Base-by-base conservation (phyloP, 192 early-diverging fungal species). In the Linnemannia zychae region DNA sequence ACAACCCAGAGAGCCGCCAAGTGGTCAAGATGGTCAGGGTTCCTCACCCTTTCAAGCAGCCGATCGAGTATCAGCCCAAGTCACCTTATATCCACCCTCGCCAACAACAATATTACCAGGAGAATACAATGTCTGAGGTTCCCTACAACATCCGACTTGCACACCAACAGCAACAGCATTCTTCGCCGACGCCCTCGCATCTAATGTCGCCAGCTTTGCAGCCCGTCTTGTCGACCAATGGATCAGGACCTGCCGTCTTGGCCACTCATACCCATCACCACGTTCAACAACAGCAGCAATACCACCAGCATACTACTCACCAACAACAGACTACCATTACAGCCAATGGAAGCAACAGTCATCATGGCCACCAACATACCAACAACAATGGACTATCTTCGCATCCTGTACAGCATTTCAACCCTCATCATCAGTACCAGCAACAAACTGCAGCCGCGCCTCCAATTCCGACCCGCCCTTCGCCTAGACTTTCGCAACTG, bases 231-330 rank as follows among this genome's bases (percentile, higher is more conserved):
- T 85, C 83, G 2, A 75, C 63, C 0, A 73, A 47, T 67, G 50
- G 76, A 16, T 75, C 83, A 37, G 78, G 67, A 24, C 83, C 83
- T 36, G 83, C 77, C 40, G 77, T 85, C 17, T 48, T 85, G 44
- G 48, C 83, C 4, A n/a, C 83, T 5, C 83, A 79, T 79, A 47
- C 77, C 3, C 77, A 78, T 11, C 15, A 18, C 11, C 5, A 46
- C 33, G 9, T 22, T 20, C 4, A n/a, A n/a, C 71, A 71, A 2
- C 52, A 79, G 4, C 82, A 78, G n/a, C 72, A 33, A 46, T 44
- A 67, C 40, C 65, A 84, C 0, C 82, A 84, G 53, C 48, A 52
- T 22, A 34, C 28, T 13, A 18, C 22, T 11, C 36, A 65, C 4
- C 75, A 73, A 5, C 24, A 36, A 24, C 22, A 37, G 22, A n/a